Evolutionary conservation across 1,139 yeast genomes (phyloP).

Genomic region (Neolecta irregularis): DNA sequence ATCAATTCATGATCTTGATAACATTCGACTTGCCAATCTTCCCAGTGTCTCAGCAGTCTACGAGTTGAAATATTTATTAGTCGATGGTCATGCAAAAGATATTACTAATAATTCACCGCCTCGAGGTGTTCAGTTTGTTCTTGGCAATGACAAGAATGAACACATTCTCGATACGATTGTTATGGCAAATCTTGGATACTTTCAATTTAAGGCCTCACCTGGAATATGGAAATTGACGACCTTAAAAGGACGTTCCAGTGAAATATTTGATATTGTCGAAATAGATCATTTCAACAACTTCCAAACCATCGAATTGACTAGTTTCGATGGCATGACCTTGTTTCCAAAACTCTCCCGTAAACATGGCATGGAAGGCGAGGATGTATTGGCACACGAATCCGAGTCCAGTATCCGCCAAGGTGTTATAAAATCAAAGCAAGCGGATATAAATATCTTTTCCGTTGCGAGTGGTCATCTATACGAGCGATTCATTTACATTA

Average conservation of each 20-base stretch:
- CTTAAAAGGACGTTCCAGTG: slow-evolving; percentile 30
- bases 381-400: slow-evolving; percentile 20
- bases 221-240: slow-evolving; percentile 45
- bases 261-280: slow-evolving; percentile 30
- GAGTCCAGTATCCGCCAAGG: slow-evolving; percentile 6
- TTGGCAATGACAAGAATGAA: slow-evolving; percentile 21
- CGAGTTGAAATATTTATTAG: slow-evolving; percentile 35
- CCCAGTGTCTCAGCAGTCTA: slow-evolving; percentile 31
- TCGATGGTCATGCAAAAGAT: slow-evolving; percentile 60
- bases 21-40: slow-evolving; percentile 29
- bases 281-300: slow-evolving; percentile 11
- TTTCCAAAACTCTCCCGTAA: slow-evolving; percentile 34
- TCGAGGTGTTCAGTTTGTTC: slow-evolving; percentile 36
- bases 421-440: slow-evolving; percentile 18
- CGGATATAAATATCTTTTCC: slow-evolving; percentile 67
- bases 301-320: slow-evolving; percentile 17
- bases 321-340: slow-evolving; percentile 33
- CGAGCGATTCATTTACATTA: slow-evolving; percentile 55
- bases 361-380: slow-evolving; percentile 28
- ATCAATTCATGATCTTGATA: slow-evolving; percentile 45
- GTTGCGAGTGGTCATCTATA: slow-evolving; percentile 69
- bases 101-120: slow-evolving; percentile 28
- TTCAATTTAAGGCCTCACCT: slow-evolving; percentile 55
- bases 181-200: slow-evolving; percentile 62
- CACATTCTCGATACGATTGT: slow-evolving; percentile 40